These are phyloP conservation scores for Trametes cinnabarina DNA, from an alignment of 768 basidiomycete genomes.

Conservation along the genomic window DNA sequence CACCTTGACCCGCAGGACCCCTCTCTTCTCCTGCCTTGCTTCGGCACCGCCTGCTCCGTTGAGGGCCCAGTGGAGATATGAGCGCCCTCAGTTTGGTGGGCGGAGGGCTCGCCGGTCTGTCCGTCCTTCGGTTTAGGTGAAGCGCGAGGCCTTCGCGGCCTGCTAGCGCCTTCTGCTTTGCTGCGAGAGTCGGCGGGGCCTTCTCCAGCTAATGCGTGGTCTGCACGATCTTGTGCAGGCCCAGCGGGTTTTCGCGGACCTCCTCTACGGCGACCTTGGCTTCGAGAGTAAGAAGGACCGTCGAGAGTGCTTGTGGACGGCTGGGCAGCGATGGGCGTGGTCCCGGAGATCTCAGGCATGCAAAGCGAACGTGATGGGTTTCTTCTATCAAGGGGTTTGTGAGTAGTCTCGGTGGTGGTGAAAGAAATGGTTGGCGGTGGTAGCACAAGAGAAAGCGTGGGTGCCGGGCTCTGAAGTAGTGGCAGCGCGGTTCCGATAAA, in stretches of 20 bases:
- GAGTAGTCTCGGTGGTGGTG: too few species aligned
- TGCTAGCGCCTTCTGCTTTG: slow-evolving; percentile 12
- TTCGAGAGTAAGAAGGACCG: neutral
- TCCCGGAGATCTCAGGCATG: neutral
- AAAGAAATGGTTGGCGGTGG: too few species aligned
- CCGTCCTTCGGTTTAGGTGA: neutral
- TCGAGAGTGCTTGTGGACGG: neutral
- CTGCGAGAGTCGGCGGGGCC: neutral
- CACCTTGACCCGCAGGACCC: neutral
- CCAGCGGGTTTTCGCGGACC: neutral
- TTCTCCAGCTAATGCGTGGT: neutral
- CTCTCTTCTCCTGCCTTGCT: neutral
- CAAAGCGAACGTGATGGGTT: neutral
- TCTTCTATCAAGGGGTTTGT: too few species aligned
- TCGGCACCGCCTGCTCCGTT: neutral
- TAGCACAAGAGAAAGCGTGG: too few species aligned
- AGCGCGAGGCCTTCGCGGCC: slow-evolving; percentile 18
- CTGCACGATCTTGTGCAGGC: neutral
- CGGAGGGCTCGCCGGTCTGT: slow-evolving; percentile 9
- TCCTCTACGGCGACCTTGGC: neutral
- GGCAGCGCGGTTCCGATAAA: too few species aligned
- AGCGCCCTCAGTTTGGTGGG: neutral
- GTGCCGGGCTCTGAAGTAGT: neutral
- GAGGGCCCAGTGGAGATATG: neutral
- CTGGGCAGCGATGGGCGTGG: neutral